These are phyloP conservation scores for Floccularia luteovirens DNA, from an alignment of 768 basidiomycete species.

Conservation along the genomic window DNA sequence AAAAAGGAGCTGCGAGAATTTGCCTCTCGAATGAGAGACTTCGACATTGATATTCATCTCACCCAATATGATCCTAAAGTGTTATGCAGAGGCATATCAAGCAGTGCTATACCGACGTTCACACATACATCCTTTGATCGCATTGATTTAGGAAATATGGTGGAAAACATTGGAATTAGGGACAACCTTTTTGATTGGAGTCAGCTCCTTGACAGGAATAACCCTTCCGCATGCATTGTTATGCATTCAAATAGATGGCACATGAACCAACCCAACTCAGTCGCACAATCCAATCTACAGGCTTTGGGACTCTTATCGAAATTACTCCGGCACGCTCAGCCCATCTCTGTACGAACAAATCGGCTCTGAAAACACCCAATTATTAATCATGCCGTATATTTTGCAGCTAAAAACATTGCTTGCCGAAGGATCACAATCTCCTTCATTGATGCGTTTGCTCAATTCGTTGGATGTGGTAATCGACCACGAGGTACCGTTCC, in stretches of 20 bases:
- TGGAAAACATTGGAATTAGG: conserved; percentile 21
- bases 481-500: conserved; percentile 28
- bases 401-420: no score
- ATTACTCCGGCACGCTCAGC: not conserved
- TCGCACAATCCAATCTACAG: conserved; percentile 23
- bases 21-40: conserved; percentile 23
- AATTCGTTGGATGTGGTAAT: conserved; percentile 32
- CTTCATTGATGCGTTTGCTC: conserved; percentile 23
- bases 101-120: conserved; percentile 28
- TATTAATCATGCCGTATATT: no score
- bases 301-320: conserved; percentile 24
- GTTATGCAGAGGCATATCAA: conserved; percentile 32
- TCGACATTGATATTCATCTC: conserved; percentile 28
- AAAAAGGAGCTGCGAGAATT: conserved; percentile 31
- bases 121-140: conserved; percentile 28
- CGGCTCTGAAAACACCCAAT: no score
- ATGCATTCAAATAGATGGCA: conserved; percentile 33
- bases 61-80: conserved; percentile 32
- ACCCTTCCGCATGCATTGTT: conserved; percentile 22
- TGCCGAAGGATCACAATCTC: conserved; percentile 21
- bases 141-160: conserved; percentile 27
- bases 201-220: conserved; percentile 24
- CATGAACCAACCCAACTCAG: conserved; percentile 17
- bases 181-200: conserved; percentile 27
- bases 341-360: no score